Evolutionary conservation across 768 basidiomycete species (phyloP).

Genomic region (Calocybe indica): DNA sequence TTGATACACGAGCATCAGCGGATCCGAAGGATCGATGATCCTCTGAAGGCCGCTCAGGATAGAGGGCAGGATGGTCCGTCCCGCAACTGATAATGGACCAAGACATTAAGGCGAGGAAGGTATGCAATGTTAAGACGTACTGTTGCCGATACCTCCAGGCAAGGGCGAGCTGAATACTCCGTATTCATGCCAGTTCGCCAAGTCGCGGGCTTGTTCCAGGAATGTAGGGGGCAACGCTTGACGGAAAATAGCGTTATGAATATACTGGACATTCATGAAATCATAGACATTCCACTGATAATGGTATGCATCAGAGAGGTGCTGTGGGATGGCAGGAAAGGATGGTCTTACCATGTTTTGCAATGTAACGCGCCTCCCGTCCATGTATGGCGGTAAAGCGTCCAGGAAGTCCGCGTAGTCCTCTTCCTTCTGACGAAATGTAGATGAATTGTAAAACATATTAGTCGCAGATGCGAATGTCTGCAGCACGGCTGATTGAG

Average conservation of each 20-base stretch:
- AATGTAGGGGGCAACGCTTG: conserved; percentile 38
- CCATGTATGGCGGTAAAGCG: conserved; percentile 44
- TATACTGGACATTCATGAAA: conserved; percentile 67
- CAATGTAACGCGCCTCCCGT: conserved; percentile 45
- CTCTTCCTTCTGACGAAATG: conserved; percentile 38
- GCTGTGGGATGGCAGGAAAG: background rate
- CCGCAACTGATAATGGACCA: conserved; percentile 48
- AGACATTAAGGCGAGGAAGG: background rate
- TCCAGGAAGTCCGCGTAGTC: conserved; percentile 44
- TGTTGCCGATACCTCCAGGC: conserved; percentile 60
- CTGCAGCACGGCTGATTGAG: conserved; percentile 19
- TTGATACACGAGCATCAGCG: conserved; percentile 52
- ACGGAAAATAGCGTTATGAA: conserved; percentile 57
- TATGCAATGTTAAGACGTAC: conserved; percentile 22
- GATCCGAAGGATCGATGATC: conserved; percentile 44
- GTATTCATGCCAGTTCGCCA: conserved; percentile 74
- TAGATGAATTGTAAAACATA: conserved; percentile 48
- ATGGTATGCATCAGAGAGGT: background rate
- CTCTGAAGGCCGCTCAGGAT: conserved; percentile 47
- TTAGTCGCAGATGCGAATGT: conserved; percentile 41
- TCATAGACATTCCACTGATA: conserved; percentile 42
- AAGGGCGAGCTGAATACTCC: conserved; percentile 51
- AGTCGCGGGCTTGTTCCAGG: conserved; percentile 47
- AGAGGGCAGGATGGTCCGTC: conserved; percentile 54
- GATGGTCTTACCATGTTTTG: conserved; percentile 50